These are phyloP conservation scores for Cystofilobasidium macerans DNA, from an alignment of 768 basidiomycete species.

Conservation along the genomic window DNA sequence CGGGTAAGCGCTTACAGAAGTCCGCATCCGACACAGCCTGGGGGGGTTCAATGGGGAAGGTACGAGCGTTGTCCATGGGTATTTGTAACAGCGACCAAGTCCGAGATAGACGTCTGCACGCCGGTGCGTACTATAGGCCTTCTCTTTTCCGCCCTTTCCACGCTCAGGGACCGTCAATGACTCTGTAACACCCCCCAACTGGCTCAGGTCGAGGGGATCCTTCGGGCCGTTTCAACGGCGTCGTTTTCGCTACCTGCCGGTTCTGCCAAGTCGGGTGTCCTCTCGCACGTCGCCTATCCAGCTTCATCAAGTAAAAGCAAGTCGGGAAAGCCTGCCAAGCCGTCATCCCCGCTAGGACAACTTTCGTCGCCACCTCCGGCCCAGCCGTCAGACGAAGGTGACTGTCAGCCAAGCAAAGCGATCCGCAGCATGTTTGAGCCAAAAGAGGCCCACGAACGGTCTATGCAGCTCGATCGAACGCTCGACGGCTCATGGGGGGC, in stretches of 20 bases:
- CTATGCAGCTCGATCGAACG: background rate
- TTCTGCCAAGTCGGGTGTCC: background rate
- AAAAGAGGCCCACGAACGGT: background rate
- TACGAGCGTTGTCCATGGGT: conserved; percentile 3
- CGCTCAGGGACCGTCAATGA: background rate
- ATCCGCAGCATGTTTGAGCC: background rate
- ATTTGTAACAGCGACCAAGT: background rate
- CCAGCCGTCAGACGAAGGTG: no score
- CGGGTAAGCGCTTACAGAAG: background rate
- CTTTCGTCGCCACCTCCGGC: background rate
- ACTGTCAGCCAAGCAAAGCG: background rate
- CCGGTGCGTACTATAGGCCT: background rate
- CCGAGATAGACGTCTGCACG: background rate
- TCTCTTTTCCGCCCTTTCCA: background rate
- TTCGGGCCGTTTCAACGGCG: no score
- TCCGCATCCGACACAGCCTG: background rate
- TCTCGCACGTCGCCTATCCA: conserved; percentile 1
- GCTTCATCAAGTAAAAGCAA: background rate
- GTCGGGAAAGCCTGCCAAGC: no score
- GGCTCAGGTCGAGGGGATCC: no score
- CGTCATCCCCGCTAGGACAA: background rate
- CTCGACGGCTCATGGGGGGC: background rate
- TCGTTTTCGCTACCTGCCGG: no score
- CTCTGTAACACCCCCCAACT: no score
- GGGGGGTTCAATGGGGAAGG: background rate